Evolutionary conservation across 495 filamentous ascomycete species (phyloP), one percentile per base, ranked within the genome.

Genomic region (Amniculicola lignicola): DNA sequence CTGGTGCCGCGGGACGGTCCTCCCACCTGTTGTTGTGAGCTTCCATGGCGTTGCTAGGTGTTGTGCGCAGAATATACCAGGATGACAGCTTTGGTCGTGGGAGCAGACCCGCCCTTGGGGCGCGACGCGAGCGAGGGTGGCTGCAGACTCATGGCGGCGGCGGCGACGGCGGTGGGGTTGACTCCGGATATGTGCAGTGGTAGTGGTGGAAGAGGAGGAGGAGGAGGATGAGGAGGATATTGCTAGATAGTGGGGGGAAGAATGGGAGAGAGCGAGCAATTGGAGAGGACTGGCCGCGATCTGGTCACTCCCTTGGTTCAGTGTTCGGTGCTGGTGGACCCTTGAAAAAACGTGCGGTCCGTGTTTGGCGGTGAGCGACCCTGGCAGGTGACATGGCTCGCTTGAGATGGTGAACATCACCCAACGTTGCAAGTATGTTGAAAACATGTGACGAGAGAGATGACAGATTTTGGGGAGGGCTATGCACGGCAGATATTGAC

Each of bases 1-100:
- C 93, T 82, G 59, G 93, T 99, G 70, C 93, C 93, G 82, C 93
- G 80, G 12, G 89, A 95, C 46, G 90, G 89, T 57, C 91, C 91
- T 59, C 91, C 91, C 67, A 96, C 90, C 90, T 95, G 51, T 64
- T 63, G 38, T 16, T 44, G 45, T 70, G n/a, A 66, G 54, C 43
- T 14, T 19, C 57, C 43, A 51, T 46, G 35, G 29, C n/a, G 33
- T 16, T 45, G 45, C 22, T 24, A 55, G 28, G 24, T 31, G 24
- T 38, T 33, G 23, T 39, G 25, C 18, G 23, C 42, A 36, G 41
- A 65, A 74, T n/a, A 57, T 73, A 87, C 84, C 70, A 87, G 71
- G 62, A 87, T 86, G 53, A 87, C 77, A 55, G 84, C 84, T 74
- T 87, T 87, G 59, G 84, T 87, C 54, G 81, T 79, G 65, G 77